Percentiles rank a stretch among this genome's conserved stretches.
Evolutionary conservation across 495 filamentous ascomycete genomes (phyloP).

Genomic region (Pseudomonodictys pantanalensis): DNA sequence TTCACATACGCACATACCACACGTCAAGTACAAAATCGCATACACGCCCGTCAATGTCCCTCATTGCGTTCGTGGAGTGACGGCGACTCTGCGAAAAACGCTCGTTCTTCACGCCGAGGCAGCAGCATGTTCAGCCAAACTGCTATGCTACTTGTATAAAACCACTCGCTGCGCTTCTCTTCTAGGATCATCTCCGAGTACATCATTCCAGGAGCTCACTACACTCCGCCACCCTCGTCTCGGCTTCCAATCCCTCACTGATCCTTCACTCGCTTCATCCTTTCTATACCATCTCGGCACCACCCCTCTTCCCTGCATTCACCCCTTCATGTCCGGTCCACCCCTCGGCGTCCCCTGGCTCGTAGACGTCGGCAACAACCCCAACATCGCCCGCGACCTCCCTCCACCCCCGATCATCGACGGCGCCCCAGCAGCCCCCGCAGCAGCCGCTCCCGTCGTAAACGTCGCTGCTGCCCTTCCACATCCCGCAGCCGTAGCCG

Average conservation of each 20-base stretch:
- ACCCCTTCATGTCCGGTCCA: not conserved
- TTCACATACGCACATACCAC: not conserved
- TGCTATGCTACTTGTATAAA: no score
- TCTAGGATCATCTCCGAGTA: no score
- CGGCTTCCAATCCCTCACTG: no score
- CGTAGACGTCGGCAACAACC: conserved; percentile 15
- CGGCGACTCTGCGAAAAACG: no score
- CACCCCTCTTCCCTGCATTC: not conserved
- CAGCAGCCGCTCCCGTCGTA: not conserved
- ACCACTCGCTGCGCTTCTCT: no score
- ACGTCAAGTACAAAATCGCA: not conserved
- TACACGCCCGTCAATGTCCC: not conserved
- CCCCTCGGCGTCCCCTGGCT: conserved; percentile 8
- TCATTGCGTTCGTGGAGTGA: no score
- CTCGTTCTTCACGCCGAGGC: no score
- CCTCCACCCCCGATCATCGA: conserved; percentile 14
- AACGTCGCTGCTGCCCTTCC: not conserved
- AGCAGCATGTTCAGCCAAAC: no score
- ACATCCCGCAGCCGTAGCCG: not conserved
- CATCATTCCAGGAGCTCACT: no score
- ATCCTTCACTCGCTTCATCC: no score
- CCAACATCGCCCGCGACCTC: conserved; percentile 16
- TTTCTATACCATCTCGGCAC: no score
- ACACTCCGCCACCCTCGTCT: no score
- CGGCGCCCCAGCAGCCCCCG: not conserved